Percentiles rank a stretch among this genome's conserved stretches.
These are phyloP conservation scores for Zymoseptoria passerinii DNA, from an alignment of 2,329 filamentous ascomycete species.

Conservation along the genomic window DNA sequence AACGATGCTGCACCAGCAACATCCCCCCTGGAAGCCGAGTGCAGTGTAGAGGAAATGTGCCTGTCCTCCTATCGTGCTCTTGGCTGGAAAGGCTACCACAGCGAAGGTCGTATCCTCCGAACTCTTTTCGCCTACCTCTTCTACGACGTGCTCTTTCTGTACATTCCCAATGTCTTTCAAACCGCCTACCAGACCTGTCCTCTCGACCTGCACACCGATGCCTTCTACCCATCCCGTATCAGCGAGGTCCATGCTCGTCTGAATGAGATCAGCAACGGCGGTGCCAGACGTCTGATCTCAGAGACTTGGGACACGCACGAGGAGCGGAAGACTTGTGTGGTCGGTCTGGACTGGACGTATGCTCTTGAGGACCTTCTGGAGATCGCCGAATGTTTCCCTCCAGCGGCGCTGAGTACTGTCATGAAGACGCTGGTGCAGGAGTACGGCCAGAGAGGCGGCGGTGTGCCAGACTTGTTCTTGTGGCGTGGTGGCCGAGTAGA, in stretches of 20 bases:
- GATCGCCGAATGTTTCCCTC: conserved; percentile 68
- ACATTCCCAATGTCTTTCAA: conserved; percentile 94
- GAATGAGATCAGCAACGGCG: conserved; percentile 79
- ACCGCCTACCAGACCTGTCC: conserved; percentile 92
- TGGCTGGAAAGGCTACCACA: conserved; percentile 92
- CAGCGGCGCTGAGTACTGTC: conserved; percentile 70
- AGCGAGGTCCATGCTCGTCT: conserved; percentile 84
- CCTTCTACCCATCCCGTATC: conserved; percentile 77
- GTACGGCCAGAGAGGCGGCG: conserved; percentile 76
- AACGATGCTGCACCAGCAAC: conserved; percentile 5
- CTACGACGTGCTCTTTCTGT: conserved; percentile 85
- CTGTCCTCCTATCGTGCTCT: conserved; percentile 71
- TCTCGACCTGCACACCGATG: conserved; percentile 83
- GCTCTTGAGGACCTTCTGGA: conserved; percentile 69
- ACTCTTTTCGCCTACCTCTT: conserved; percentile 80
- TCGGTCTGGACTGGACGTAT: conserved; percentile 88
- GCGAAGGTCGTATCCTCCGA: conserved; percentile 83
- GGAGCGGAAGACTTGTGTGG: conserved; percentile 69
- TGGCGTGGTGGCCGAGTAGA: conserved; percentile 46
- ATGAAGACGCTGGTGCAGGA: conserved; percentile 96
- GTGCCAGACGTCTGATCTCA: conserved; percentile 57
- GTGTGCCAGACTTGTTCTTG: conserved; percentile 85
- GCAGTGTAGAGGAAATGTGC: conserved; percentile 90
- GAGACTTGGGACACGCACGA: conserved; percentile 61
- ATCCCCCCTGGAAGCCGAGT: conserved; percentile 50